These are phyloP conservation scores for Gremmenia infestans DNA, from an alignment of 2,329 filamentous ascomycete species.

Conservation along the genomic window DNA sequence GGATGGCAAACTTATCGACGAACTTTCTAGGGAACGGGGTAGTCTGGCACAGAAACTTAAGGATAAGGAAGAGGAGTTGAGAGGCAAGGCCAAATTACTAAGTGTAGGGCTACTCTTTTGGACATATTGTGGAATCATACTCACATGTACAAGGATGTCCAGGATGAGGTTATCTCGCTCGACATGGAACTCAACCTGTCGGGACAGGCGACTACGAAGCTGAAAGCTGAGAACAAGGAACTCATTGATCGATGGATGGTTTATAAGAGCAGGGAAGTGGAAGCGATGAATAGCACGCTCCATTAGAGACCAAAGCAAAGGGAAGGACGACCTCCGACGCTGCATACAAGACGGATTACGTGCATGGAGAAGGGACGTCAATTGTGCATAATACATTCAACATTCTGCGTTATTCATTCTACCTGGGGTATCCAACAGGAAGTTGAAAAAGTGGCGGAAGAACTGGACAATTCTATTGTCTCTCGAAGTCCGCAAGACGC, in stretches of 20 bases:
- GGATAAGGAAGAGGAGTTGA: conserved; percentile 81
- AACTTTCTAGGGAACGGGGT: conserved; percentile 58
- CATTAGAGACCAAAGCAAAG: conserved; percentile 13
- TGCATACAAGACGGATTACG: neutral
- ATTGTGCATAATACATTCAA: neutral
- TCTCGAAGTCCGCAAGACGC: conserved; percentile 5
- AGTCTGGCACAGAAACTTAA: conserved; percentile 61
- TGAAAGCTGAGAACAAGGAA: conserved; percentile 80
- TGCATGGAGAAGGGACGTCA: conserved; percentile 5
- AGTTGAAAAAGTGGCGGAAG: neutral
- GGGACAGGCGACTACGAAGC: conserved; percentile 67
- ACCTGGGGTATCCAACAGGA: neutral
- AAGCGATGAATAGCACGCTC: conserved; percentile 69
- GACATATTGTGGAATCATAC: conserved; percentile 1
- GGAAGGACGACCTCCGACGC: neutral
- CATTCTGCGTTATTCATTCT: neutral
- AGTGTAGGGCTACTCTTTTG: conserved; percentile 48
- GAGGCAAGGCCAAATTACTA: conserved; percentile 76
- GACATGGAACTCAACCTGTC: conserved; percentile 85
- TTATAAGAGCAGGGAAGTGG: conserved; percentile 78
- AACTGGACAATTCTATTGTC: neutral
- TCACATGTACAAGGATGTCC: conserved; percentile 56
- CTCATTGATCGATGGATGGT: conserved; percentile 90
- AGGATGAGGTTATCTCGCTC: conserved; percentile 86
- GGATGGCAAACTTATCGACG: conserved; percentile 57